These are phyloP conservation scores for Saitozyma podzolica DNA, from an alignment of 768 basidiomycete species.

Conservation along the genomic window DNA sequence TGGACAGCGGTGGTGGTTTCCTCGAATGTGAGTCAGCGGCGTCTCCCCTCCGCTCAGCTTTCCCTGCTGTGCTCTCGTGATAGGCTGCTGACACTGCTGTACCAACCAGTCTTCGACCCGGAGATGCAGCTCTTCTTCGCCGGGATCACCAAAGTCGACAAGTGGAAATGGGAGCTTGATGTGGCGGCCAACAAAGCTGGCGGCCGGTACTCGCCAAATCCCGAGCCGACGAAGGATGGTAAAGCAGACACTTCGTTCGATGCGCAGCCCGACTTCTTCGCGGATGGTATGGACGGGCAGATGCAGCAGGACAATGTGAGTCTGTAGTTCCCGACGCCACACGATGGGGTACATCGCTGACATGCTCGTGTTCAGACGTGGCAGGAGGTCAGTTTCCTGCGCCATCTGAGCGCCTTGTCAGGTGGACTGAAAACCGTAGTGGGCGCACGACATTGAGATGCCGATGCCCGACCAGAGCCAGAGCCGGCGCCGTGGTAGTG, in stretches of 20 bases:
- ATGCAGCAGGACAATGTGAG: not conserved
- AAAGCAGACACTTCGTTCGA: not conserved
- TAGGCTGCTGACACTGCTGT: not conserved
- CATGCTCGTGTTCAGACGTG: too few relatives aligned
- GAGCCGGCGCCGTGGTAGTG: slow-evolving; percentile 16
- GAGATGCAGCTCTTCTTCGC: slow-evolving; percentile 30
- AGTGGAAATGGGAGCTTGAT: slow-evolving; percentile 39
- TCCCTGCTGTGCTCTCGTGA: not conserved
- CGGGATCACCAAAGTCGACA: slow-evolving; percentile 15
- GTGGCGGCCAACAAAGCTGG: slow-evolving; percentile 20
- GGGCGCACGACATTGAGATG: not conserved
- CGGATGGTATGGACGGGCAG: too few relatives aligned
- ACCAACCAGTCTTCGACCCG: slow-evolving; percentile 28
- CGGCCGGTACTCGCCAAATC: slow-evolving; percentile 2
- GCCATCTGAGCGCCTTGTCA: too few relatives aligned
- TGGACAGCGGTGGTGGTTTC: slow-evolving; percentile 28
- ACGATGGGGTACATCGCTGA: too few relatives aligned
- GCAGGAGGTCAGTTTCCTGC: too few relatives aligned
- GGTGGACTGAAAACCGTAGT: too few relatives aligned
- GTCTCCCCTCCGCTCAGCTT: not conserved
- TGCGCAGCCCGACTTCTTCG: not conserved
- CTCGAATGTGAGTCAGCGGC: slow-evolving; percentile 19
- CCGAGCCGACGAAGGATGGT: not conserved
- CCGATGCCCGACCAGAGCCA: slow-evolving; percentile 9
- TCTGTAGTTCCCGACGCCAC: too few relatives aligned